Percentiles rank a stretch among this genome's conserved stretches.
Evolutionary conservation across 495 filamentous ascomycete species (phyloP).

Genomic region (Bryoglossum gracile): DNA sequence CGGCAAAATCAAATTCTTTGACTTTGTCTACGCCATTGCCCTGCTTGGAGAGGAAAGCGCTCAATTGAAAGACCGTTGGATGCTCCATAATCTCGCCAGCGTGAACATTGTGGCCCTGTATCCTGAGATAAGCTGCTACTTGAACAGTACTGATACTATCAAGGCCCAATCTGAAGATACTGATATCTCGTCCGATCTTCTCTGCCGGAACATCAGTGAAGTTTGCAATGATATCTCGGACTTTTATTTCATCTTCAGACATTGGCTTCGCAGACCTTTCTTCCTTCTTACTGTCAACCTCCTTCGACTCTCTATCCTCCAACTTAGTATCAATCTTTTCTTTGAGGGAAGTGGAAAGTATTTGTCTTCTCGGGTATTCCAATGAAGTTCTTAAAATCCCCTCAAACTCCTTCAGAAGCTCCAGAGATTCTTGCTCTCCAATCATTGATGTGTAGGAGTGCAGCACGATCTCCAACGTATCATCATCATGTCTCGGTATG

Average conservation of each 20-base stretch:
- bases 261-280: conserved; percentile 29
- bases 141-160: conserved; percentile 87
- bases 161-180: conserved; percentile 76
- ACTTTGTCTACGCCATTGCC: not conserved
- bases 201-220: conserved; percentile 44
- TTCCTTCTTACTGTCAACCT: conserved; percentile 1
- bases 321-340: conserved; percentile 29
- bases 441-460: conserved; percentile 32
- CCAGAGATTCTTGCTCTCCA: not conserved
- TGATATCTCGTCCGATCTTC: conserved; percentile 50
- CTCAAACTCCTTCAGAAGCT: conserved; percentile 13
- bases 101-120: conserved; percentile 44
- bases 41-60: conserved; percentile 22
- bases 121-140: conserved; percentile 56
- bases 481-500: conserved; percentile 40
- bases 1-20: conserved; percentile 23
- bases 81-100: conserved; percentile 64
- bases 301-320: conserved; percentile 7
- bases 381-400: conserved; percentile 11
- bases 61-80: conserved; percentile 43
- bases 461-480: conserved; percentile 38
- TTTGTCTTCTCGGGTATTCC: conserved; percentile 25
- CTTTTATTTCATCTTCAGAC: conserved; percentile 39
- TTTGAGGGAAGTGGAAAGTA: conserved; percentile 31
- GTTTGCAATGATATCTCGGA: conserved; percentile 50